Conservation (phyloP, 2,329 filamentous ascomycete genomes). For the Neopestalotiopsis clavispora region DNA sequence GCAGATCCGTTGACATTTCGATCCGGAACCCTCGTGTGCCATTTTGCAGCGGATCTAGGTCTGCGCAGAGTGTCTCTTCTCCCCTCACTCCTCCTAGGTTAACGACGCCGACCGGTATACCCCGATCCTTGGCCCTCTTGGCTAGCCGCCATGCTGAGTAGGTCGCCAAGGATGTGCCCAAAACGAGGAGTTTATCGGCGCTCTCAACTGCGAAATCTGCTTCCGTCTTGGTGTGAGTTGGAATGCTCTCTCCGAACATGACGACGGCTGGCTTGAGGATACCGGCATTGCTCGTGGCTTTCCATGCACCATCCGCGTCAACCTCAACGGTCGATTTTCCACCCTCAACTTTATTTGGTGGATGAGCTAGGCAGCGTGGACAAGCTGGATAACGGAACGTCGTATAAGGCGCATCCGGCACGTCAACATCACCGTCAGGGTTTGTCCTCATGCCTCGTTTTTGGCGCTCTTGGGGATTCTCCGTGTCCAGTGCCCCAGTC, state of each 20-base stretch:
- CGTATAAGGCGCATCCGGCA: slow-evolving; percentile 84
- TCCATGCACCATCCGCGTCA: slow-evolving; percentile 83
- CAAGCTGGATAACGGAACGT: slow-evolving; percentile 93
- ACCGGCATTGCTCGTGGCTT: slow-evolving; percentile 68
- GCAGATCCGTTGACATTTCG: slow-evolving; percentile 60
- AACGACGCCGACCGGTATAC: slow-evolving; percentile 85
- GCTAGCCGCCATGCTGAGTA: slow-evolving; percentile 94
- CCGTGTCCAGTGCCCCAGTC: slow-evolving; percentile 76
- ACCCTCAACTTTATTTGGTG: slow-evolving; percentile 61
- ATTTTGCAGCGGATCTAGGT: slow-evolving; percentile 54
- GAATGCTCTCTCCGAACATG: slow-evolving; percentile 95
- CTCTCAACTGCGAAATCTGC: slow-evolving; percentile 83
- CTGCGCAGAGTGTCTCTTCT: slow-evolving; percentile 73
- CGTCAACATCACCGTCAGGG: slow-evolving; percentile 91
- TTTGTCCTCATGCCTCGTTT: slow-evolving; percentile 80
- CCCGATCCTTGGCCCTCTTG: slow-evolving; percentile 79
- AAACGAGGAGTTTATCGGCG: slow-evolving; percentile 74
- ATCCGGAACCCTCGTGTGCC: slow-evolving; percentile 60
- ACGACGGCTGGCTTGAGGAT: slow-evolving; percentile 91
- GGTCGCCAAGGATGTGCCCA: slow-evolving; percentile 91
- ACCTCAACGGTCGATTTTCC: slow-evolving; percentile 65
- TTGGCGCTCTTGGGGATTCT: slow-evolving; percentile 73
- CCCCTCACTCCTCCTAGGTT: slow-evolving; percentile 86
- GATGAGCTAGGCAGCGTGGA: slow-evolving; percentile 73
- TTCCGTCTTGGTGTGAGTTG: slow-evolving; percentile 67